Evolutionary conservation across 2,329 filamentous ascomycete species (phyloP), one percentile per base, ranked within the genome.

Genomic region (Plectosphaerella plurivora): DNA sequence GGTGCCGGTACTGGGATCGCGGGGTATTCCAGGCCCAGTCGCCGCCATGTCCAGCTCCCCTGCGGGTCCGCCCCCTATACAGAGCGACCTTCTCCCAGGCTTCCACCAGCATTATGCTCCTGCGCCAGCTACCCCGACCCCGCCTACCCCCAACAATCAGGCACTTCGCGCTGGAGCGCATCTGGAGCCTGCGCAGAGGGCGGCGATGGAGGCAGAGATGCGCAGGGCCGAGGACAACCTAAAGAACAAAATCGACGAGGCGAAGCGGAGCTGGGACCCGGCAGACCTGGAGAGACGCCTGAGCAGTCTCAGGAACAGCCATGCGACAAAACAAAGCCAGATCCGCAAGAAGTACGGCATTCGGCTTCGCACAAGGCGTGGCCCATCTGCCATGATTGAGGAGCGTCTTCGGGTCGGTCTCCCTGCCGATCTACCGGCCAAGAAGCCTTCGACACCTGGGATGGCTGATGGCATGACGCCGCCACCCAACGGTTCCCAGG

Each of bases 321-420:
- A 78, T 57, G 76, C 76, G 44, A 81, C 78, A 3, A 81, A 79
- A 52, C 78, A 81, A 61, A 81, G 77, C 50, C 71, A 72, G n/a
- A 76, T 81, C 3, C 73, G 81, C 12, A 83, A 81, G 61, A 81
- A 75, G 54, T 83, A 76, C 54, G 80, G 80, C n/a, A 78, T 84
- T 33, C 72, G 73, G 2, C 68, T 83, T 14, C 73, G 77, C 0
- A 70, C 75, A 56, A 68, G 78, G 12, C 74, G 79, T 1, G 73
- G 73, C 3, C 73, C 63, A 54, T 69, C 68, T 0, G 74, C 37
- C n/a, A 44, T 33, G 22, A 18, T 6, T 3, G 39, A 15, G 10
- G 22, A 35, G 20, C 16, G 48, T 9, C 20, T n/a, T 5, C n/a
- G 22, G 14, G n/a, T 50, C 20, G 22, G 18, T 18, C 33, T 37